These are phyloP conservation scores for Epicoccum nigrum DNA, from an alignment of 2,329 filamentous ascomycete genomes.

Conservation along the genomic window DNA sequence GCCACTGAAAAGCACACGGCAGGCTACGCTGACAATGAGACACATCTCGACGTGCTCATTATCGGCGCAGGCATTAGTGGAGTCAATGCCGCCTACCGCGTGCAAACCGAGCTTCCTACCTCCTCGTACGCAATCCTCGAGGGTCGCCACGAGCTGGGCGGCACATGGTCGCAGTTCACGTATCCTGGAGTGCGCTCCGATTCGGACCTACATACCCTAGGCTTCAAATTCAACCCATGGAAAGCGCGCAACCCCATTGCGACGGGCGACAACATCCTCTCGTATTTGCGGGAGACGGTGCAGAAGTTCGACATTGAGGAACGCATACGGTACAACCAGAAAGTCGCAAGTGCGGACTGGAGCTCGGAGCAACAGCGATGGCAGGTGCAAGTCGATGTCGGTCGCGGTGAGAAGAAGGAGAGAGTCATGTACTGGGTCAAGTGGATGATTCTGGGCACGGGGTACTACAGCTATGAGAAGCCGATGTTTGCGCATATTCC, in stretches of 20 bases:
- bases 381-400: constrained; percentile 41
- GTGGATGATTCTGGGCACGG: constrained; percentile 66
- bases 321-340: constrained; percentile 53
- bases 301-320: constrained; percentile 53
- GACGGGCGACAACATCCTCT: constrained; percentile 51
- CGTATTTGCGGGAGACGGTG: constrained; percentile 54
- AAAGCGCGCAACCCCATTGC: constrained; percentile 55
- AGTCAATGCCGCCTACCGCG: constrained; percentile 75
- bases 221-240: constrained; percentile 75
- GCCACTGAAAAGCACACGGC: constrained; percentile 16
- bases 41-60: constrained; percentile 59
- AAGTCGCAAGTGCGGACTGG: constrained; percentile 52
- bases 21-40: constrained; percentile 16
- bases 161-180: constrained; percentile 79
- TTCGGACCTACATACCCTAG: constrained; percentile 58
- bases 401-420: constrained; percentile 38
- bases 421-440: constrained; percentile 47
- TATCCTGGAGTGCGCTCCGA: constrained; percentile 71
- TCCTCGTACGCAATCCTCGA: constrained; percentile 72
- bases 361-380: constrained; percentile 57
- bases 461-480: constrained; percentile 76
- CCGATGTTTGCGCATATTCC: constrained; percentile 68
- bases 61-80: constrained; percentile 77
- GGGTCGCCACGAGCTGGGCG: constrained; percentile 68
- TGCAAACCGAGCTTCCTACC: constrained; percentile 64